These are phyloP conservation scores for Mangifera indica DNA, from an alignment of 345 rosid species.

Conservation along the genomic window DNA sequence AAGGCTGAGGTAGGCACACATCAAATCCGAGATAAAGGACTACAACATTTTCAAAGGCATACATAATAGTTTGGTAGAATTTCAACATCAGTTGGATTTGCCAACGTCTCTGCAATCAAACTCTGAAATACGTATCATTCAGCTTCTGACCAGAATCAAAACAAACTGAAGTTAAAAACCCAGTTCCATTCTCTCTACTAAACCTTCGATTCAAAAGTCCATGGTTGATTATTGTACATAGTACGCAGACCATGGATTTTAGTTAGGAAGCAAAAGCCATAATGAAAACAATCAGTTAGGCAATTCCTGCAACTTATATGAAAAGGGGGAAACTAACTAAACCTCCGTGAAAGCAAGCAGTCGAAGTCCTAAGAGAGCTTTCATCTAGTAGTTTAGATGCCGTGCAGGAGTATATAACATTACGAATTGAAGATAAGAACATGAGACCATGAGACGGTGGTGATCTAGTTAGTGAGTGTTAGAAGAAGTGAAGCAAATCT, in stretches of 20 bases:
- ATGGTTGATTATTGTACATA: too few species aligned
- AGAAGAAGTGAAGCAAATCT: background rate
- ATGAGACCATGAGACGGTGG: too few species aligned
- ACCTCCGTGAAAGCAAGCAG: background rate
- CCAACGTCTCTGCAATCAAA: background rate
- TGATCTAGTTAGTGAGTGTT: background rate
- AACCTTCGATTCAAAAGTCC: too few species aligned
- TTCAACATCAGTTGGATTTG: slow-evolving; percentile 1
- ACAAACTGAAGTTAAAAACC: too few species aligned
- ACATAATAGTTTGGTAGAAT: background rate
- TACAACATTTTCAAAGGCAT: background rate
- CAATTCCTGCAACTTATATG: too few species aligned
- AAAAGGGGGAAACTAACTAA: too few species aligned
- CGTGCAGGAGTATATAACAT: background rate
- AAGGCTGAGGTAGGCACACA: background rate
- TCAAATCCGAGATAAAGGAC: background rate
- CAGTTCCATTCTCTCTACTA: too few species aligned
- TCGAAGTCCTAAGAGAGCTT: background rate
- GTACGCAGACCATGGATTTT: too few species aligned
- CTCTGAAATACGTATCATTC: background rate
- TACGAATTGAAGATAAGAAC: too few species aligned
- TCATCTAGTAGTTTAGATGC: background rate
- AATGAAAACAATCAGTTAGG: background rate
- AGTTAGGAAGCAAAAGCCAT: too few species aligned
- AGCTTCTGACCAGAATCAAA: background rate